Evolutionary conservation across 345 rosid species (phyloP), one percentile per base, ranked within the genome.

Genomic region (Noccaea bulbosa): DNA sequence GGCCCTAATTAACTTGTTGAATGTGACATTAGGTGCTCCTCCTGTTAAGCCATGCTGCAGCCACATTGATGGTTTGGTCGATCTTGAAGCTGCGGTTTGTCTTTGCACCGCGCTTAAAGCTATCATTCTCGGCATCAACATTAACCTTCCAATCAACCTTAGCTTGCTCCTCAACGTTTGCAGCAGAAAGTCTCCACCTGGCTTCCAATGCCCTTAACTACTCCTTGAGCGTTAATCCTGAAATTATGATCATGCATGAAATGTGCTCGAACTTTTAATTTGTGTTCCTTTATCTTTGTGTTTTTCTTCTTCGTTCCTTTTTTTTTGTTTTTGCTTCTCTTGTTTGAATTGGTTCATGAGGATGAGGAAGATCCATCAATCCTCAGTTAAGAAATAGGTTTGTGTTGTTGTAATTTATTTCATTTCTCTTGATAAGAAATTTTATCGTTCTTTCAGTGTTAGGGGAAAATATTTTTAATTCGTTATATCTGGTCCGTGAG

Each of bases 11-110:
- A 68, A 66, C 51, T 55, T 82, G 48, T 50, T 82, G 17, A 82
- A 82, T 59, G 30, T 74, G n/a, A 74, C 75, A 11, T 11, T 79
- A 43, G 85, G 80, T 38, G 20, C 30, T 7, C 85, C 88, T 15
- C 85, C 88, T 1, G 78, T 68, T 35, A 20, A 48, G 24, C 73
- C 81, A 0, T 82, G 88, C 58, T 86, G 88, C 27, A 11, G 81
- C 32, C 77, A 79, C 33, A 57, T 86, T 22, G 24, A 62, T 5
- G 82, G 80, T 14, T 78, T 86, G 51, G 81, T 15, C 1, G 90
- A 75, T 46, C 74, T 84, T 41, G 88, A 86, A 57, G 86, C 82
- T n/a, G 83, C 86, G 1, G 70, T 79, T 40, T 83, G 88, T 82
- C 88, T 86, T 54, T 86, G 86, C 74, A 80, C 85, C 14, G 83